Conservation (phyloP, 2,329 filamentous ascomycete species). For the Verticillium dahliae region DNA sequence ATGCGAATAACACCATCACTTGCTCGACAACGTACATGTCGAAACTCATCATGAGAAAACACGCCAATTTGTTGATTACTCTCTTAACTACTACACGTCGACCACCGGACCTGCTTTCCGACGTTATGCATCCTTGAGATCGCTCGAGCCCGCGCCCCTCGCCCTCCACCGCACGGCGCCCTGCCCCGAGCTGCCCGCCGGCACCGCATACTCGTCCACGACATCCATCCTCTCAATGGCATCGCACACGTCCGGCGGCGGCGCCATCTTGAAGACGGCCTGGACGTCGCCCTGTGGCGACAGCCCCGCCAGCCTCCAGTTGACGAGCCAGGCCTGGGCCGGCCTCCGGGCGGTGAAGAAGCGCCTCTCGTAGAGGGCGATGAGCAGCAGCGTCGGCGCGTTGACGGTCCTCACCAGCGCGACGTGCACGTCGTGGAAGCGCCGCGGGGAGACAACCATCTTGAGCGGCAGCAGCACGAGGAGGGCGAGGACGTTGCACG, state of each 20-base stretch:
- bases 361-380: conserved; percentile 64
- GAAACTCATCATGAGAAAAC: too few relatives aligned
- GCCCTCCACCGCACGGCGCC: background rate
- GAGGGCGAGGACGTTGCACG: conserved; percentile 76
- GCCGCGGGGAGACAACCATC: conserved; percentile 69
- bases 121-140: background rate
- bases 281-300: conserved; percentile 64
- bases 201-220: background rate
- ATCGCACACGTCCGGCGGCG: conserved; percentile 52
- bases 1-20: too few relatives aligned
- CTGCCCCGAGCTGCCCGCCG: background rate
- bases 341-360: conserved; percentile 50
- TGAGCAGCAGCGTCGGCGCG: conserved; percentile 64
- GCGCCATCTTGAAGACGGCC: conserved; percentile 65
- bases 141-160: background rate
- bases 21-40: too few relatives aligned
- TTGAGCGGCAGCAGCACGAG: conserved; percentile 70
- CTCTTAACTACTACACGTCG: too few relatives aligned
- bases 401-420: conserved; percentile 68
- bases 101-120: too few relatives aligned
- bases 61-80: too few relatives aligned
- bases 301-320: conserved; percentile 7
- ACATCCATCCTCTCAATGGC: conserved; percentile 33
- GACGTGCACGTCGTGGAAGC: conserved; percentile 89
- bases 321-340: conserved; percentile 10